Percentiles rank a stretch among this genome's conserved stretches.
Conservation (phyloP, 129 eudicot genomes). For the Kitagawia praeruptora region DNA sequence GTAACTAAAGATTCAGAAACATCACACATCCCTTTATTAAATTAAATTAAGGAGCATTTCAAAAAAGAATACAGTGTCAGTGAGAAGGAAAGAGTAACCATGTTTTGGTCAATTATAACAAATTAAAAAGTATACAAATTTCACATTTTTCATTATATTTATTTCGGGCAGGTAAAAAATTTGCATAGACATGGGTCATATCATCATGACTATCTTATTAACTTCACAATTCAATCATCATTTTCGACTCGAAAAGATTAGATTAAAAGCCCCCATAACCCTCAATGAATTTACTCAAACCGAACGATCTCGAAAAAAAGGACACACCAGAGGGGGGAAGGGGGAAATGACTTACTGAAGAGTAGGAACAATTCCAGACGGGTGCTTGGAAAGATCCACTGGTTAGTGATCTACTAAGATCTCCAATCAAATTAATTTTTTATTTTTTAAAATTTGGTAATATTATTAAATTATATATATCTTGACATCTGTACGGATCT, state of each 20-base stretch:
- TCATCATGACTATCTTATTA: neutral
- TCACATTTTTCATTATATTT: neutral
- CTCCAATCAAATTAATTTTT: too few relatives aligned
- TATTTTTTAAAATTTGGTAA: too few relatives aligned
- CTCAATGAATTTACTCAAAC: neutral
- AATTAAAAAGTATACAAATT: neutral
- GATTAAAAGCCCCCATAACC: neutral
- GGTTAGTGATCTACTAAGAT: too few relatives aligned
- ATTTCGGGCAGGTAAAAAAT: too few relatives aligned
- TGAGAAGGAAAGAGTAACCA: neutral
- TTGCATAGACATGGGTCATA: neutral
- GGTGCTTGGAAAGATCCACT: conserved; percentile 78
- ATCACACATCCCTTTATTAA: neutral
- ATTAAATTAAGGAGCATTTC: neutral
- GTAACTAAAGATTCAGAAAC: neutral
- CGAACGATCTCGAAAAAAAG: neutral
- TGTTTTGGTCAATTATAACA: neutral
- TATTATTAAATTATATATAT: too few relatives aligned
- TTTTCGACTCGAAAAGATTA: neutral
- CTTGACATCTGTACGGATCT: too few relatives aligned
- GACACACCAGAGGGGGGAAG: too few relatives aligned
- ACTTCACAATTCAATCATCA: neutral
- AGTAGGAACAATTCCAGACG: conserved; percentile 86
- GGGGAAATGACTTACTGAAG: conserved; percentile 62
- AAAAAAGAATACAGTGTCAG: too few relatives aligned